These are phyloP conservation scores for Hordeum pubiflorum DNA, from an alignment of 202 grass and related monocot species.

Conservation along the genomic window DNA sequence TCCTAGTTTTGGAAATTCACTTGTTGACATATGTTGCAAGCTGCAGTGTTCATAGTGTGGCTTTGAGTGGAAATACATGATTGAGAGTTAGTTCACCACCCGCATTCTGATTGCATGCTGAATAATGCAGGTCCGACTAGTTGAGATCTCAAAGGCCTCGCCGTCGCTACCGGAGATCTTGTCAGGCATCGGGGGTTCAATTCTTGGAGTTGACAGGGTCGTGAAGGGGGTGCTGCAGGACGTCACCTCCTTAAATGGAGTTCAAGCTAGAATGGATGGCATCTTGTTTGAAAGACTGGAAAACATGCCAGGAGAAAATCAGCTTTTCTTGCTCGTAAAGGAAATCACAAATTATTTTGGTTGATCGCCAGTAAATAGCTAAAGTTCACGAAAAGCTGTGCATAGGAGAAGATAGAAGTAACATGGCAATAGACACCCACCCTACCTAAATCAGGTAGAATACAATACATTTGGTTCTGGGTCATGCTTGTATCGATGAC, in stretches of 20 bases:
- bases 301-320: constrained; percentile 46
- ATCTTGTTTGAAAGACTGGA: constrained; percentile 64
- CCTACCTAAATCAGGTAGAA: constrained; percentile 26
- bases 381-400: constrained; percentile 9
- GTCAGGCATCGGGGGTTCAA: constrained; percentile 45
- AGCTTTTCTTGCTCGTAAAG: constrained; percentile 58
- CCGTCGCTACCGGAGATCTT: constrained; percentile 50
- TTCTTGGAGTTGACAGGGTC: constrained; percentile 60
- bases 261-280: constrained; percentile 86
- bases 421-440: constrained; percentile 13
- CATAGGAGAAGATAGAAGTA: constrained; percentile 10
- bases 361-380: constrained; percentile 21
- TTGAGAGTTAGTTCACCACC: constrained; percentile 16
- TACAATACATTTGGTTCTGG: constrained; percentile 10
- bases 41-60: background rate
- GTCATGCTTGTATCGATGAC: background rate
- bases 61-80: constrained; percentile 4
- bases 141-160: constrained; percentile 73
- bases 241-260: constrained; percentile 37
- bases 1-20: background rate
- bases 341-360: constrained; percentile 49
- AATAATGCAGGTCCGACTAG: constrained; percentile 67
- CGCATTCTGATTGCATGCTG: constrained; percentile 22
- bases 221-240: constrained; percentile 63
- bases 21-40: background rate